A percentile compares a stretch with the other conserved stretches of the same genome.
Evolutionary conservation across 2,329 filamentous ascomycete species (phyloP).

Genomic region (Phoma sp.): DNA sequence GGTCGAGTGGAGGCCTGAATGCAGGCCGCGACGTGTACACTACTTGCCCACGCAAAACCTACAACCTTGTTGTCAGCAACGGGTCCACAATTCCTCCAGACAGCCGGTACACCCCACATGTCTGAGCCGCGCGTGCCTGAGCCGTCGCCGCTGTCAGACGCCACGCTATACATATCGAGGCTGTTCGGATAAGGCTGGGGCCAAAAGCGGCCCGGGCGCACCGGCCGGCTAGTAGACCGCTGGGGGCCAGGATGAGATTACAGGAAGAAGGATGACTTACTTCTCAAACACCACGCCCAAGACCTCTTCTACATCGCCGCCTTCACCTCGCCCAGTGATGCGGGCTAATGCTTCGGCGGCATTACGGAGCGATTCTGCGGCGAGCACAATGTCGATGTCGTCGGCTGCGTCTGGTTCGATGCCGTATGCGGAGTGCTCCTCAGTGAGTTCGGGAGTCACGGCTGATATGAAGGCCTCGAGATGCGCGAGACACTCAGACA

Average conservation of each 20-base stretch:
- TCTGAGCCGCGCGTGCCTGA: not conserved
- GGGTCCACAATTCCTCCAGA: not conserved
- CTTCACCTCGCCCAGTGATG: conserved; percentile 85
- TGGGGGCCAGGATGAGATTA: not conserved
- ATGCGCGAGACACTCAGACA: conserved; percentile 73
- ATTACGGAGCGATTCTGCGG: conserved; percentile 82
- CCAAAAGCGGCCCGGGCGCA: conserved; percentile 7
- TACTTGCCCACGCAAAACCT: conserved; percentile 34
- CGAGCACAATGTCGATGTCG: conserved; percentile 79
- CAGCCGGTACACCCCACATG: not conserved
- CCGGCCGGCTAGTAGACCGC: not conserved
- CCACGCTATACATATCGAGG: conserved; percentile 30
- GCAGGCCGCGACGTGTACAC: not conserved
- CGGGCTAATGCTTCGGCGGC: conserved; percentile 60
- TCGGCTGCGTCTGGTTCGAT: conserved; percentile 1
- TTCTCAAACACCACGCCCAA: conserved; percentile 97
- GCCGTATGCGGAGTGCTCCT: conserved; percentile 12
- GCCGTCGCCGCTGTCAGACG: conserved; percentile 19
- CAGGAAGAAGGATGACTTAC: conserved; percentile 58
- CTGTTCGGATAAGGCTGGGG: not conserved
- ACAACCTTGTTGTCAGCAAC: not conserved
- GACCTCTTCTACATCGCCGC: conserved; percentile 92
- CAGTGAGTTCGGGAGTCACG: conserved; percentile 43
- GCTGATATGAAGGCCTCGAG: conserved; percentile 75
- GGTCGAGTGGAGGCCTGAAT: not conserved